These are phyloP conservation scores for Aspergillus cavernicola DNA, from an alignment of 495 filamentous ascomycete species.

Conservation along the genomic window DNA sequence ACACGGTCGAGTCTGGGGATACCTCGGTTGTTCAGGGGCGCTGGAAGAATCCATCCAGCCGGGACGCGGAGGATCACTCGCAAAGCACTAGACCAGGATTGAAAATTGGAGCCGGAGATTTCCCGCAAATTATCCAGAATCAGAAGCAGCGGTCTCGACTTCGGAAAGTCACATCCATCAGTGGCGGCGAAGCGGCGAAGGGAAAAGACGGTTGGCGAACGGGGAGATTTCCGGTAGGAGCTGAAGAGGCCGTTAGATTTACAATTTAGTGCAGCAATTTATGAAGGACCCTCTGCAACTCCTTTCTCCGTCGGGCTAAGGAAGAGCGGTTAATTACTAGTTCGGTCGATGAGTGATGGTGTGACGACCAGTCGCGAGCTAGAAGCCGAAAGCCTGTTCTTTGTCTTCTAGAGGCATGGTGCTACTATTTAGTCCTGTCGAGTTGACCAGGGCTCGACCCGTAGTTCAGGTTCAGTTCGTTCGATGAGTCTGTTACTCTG, in stretches of 20 bases:
- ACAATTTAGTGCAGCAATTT: conserved; percentile 2
- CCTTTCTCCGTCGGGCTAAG: not conserved
- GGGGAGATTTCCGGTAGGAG: conserved; percentile 3
- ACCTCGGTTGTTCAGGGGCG: not conserved
- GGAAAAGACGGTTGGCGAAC: conserved; percentile 2
- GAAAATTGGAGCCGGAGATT: not conserved
- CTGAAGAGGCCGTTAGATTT: not conserved
- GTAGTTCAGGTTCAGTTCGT: not conserved
- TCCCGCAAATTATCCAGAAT: not conserved
- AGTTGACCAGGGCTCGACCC: not conserved
- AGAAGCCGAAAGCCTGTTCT: not conserved
- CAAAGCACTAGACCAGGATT: not conserved
- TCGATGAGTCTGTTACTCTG: not conserved
- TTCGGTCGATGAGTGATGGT: not conserved
- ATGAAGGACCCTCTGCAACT: not conserved
- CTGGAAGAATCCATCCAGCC: not conserved
- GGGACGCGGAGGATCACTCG: not conserved
- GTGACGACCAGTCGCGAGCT: not conserved
- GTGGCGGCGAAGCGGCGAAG: too few species aligned
- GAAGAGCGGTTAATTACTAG: not conserved
- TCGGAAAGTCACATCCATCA: too few species aligned
- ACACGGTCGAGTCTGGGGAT: not conserved
- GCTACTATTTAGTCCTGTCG: too few species aligned
- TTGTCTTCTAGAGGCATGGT: conserved; percentile 1
- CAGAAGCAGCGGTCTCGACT: not conserved